Conservation (phyloP, 192 early-diverging fungal species). For the Borealophlyctis nickersoniae region DNA sequence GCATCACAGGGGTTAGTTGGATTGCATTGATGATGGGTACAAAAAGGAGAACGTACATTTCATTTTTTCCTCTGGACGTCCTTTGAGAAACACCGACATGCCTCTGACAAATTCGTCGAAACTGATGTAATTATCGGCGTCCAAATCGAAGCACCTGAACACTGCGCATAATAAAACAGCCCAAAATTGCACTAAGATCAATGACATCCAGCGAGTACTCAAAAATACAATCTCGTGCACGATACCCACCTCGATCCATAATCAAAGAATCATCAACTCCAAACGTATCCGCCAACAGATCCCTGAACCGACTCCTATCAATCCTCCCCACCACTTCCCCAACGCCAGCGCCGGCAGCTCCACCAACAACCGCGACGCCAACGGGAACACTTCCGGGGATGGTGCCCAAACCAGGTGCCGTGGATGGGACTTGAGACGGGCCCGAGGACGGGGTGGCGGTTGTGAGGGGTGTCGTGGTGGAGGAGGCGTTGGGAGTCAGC, state of each 20-base stretch:
- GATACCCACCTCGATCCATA: slow-evolving; percentile 54
- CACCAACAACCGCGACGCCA: neutral
- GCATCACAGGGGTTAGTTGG: slow-evolving; percentile 1
- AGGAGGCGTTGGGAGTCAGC: slow-evolving; percentile 14
- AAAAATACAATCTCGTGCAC: neutral
- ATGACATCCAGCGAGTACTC: neutral
- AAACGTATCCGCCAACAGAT: slow-evolving; percentile 56
- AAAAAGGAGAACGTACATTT: slow-evolving; percentile 36
- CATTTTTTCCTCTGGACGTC: slow-evolving; percentile 46
- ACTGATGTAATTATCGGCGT: slow-evolving; percentile 58
- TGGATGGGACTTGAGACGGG: neutral
- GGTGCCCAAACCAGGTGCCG: neutral
- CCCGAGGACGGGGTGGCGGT: neutral
- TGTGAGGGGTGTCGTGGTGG: neutral
- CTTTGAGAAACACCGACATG: slow-evolving; percentile 57
- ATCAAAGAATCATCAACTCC: slow-evolving; percentile 58
- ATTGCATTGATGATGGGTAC: too few relatives aligned
- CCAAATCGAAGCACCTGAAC: slow-evolving; percentile 58
- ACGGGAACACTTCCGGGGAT: neutral
- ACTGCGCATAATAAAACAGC: slow-evolving; percentile 30
- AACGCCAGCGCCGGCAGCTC: neutral
- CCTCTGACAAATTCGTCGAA: slow-evolving; percentile 58
- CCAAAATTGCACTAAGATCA: neutral
- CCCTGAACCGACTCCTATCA: slow-evolving; percentile 54
- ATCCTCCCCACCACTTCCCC: slow-evolving; percentile 45